phyloP scores from a whole-genome alignment of 192 early-diverging fungal genomes.

The Coemansia sp. region DNA sequence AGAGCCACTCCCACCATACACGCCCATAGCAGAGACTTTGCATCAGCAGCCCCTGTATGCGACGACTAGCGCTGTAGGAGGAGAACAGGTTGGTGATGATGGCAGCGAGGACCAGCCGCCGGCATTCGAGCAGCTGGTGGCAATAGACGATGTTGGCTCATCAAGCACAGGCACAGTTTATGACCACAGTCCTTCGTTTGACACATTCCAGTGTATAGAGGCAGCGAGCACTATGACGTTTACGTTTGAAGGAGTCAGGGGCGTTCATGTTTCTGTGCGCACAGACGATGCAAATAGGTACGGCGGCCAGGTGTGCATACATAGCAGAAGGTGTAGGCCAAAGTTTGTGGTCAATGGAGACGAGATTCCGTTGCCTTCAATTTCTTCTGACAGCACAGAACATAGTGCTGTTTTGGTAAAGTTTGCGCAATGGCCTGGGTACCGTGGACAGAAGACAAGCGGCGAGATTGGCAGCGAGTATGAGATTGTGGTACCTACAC shows the following conservation, averaged over 20 bases:
- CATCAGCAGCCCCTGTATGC: background rate
- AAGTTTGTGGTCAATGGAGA: background rate
- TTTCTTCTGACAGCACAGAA: slow-evolving; percentile 1
- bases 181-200: background rate
- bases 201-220: slow-evolving; percentile 8
- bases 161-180: slow-evolving; percentile 2
- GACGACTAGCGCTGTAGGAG: background rate
- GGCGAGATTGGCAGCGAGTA: slow-evolving; percentile 11
- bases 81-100: background rate
- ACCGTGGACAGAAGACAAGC: background rate
- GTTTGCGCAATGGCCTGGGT: background rate
- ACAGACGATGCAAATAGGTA: slow-evolving; percentile 5
- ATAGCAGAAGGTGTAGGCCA: background rate
- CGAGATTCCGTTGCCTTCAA: background rate
- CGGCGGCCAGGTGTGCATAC: slow-evolving; percentile 10
- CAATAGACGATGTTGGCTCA: background rate
- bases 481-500: slow-evolving; percentile 6
- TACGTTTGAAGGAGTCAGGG: slow-evolving; percentile 10
- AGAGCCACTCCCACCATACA: slow-evolving; percentile 27
- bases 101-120: background rate
- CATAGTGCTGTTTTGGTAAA: background rate
- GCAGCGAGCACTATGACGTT: slow-evolving; percentile 9
- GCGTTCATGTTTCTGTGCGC: slow-evolving; percentile 9
- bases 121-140: background rate
- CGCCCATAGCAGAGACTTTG: slow-evolving; percentile 7